Percentiles rank a stretch among this genome's conserved stretches.
Evolutionary conservation across 495 filamentous ascomycete genomes (phyloP).

Genomic region (Geopyxis carbonaria): DNA sequence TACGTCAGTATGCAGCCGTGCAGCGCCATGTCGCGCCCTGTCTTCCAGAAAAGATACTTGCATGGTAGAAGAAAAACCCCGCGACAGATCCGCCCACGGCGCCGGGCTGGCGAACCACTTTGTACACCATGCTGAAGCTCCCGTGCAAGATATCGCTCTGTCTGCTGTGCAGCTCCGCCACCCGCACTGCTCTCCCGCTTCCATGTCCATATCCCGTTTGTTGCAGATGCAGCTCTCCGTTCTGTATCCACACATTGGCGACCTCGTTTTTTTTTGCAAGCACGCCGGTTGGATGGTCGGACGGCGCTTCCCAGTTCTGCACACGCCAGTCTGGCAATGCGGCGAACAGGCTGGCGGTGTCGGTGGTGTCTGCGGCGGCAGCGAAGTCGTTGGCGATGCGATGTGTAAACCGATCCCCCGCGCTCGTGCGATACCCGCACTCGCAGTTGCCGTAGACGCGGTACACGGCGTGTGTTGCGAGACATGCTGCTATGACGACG

Average conservation of each 20-base stretch:
- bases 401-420: slow-evolving; percentile 14
- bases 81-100: slow-evolving; percentile 17
- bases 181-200: slow-evolving; percentile 10
- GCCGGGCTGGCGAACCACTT: slow-evolving; percentile 8
- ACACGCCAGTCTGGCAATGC: slow-evolving; percentile 18
- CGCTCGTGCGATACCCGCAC: slow-evolving; percentile 18
- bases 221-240: slow-evolving; percentile 15
- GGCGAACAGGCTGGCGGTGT: slow-evolving; percentile 7
- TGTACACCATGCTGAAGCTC: slow-evolving; percentile 20
- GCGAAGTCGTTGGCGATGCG: slow-evolving; percentile 18
- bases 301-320: slow-evolving; percentile 11
- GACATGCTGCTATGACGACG: no score
- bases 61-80: slow-evolving; percentile 24
- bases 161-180: slow-evolving; percentile 18
- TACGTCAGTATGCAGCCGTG: not conserved
- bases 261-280: slow-evolving; percentile 16
- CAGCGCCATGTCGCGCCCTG: no score
- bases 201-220: slow-evolving; percentile 13
- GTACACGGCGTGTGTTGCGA: no score
- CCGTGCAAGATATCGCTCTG: slow-evolving; percentile 20
- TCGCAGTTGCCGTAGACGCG: no score
- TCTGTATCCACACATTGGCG: slow-evolving; percentile 20
- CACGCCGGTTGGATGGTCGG: slow-evolving; percentile 2
- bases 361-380: slow-evolving; percentile 6
- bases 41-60: slow-evolving; percentile 6